Conservation (phyloP, 257 asterid species). For the Solanum appendiculatum region DNA sequence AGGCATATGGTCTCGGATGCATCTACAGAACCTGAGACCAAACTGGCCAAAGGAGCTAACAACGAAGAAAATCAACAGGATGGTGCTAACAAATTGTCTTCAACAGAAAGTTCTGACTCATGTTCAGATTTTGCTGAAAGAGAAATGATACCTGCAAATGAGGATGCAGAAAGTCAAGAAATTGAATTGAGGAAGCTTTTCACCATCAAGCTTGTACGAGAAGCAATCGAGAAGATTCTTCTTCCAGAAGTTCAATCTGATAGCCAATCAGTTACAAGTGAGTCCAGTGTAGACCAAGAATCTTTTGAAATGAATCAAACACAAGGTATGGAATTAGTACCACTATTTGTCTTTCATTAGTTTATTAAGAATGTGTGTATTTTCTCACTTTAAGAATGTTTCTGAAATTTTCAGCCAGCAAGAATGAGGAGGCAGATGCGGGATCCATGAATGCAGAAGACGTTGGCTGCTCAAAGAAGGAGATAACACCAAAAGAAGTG, state of each 20-base stretch:
- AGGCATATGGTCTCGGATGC: constrained; percentile 20
- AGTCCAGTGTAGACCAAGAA: constrained; percentile 35
- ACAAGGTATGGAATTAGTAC: constrained; percentile 18
- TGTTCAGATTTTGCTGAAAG: constrained; percentile 10
- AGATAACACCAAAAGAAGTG: constrained; percentile 9
- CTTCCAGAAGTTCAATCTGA: constrained; percentile 91
- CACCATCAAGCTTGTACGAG: constrained; percentile 82
- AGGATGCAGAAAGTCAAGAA: constrained; percentile 45
- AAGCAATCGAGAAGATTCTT: constrained; percentile 94
- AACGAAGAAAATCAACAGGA: constrained; percentile 12
- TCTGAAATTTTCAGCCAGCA: not conserved
- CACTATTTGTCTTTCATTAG: not conserved
- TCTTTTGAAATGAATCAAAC: constrained; percentile 19
- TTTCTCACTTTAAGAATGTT: not conserved
- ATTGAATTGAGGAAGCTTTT: constrained; percentile 53
- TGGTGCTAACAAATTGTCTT: constrained; percentile 6
- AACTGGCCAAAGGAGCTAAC: not conserved
- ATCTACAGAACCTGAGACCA: constrained; percentile 11
- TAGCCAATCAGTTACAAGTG: constrained; percentile 51
- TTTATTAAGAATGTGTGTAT: not conserved
- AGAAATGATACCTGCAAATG: constrained; percentile 7
- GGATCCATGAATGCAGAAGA: not conserved
- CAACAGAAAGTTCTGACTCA: constrained; percentile 5
- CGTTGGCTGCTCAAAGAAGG: constrained; percentile 2
- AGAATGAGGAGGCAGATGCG: not conserved